These are phyloP conservation scores for Acrocalymma vagum DNA, from an alignment of 2,329 filamentous ascomycete species.

Conservation along the genomic window DNA sequence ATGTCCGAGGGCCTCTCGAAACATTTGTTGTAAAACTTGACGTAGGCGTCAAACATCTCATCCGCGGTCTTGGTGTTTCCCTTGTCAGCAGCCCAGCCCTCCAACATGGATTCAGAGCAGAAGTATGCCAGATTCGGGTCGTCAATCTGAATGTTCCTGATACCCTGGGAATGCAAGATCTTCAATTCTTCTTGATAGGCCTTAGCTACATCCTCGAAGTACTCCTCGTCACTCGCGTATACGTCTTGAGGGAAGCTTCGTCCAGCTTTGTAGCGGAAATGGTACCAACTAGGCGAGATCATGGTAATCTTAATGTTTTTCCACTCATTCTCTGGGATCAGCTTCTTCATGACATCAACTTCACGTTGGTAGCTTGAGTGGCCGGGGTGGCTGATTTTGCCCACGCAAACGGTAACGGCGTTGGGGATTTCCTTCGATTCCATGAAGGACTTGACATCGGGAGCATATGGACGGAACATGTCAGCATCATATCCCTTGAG, in stretches of 20 bases:
- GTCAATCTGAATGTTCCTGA: slow-evolving; percentile 59
- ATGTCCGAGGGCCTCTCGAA: slow-evolving; percentile 71
- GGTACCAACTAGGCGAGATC: slow-evolving; percentile 74
- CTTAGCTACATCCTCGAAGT: slow-evolving; percentile 56
- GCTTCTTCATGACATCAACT: slow-evolving; percentile 66
- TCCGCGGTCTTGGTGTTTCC: slow-evolving; percentile 74
- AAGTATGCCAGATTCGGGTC: slow-evolving; percentile 58
- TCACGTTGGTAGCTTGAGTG: slow-evolving; percentile 65
- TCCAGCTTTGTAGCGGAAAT: slow-evolving; percentile 68
- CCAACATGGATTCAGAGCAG: slow-evolving; percentile 47
- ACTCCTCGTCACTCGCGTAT: slow-evolving; percentile 57
- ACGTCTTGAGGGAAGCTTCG: slow-evolving; percentile 55
- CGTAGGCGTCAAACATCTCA: slow-evolving; percentile 77
- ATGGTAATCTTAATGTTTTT: slow-evolving; percentile 75
- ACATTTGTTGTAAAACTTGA: slow-evolving; percentile 78
- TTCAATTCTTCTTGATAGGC: slow-evolving; percentile 58
- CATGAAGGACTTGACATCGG: slow-evolving; percentile 69
- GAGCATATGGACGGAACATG: slow-evolving; percentile 67
- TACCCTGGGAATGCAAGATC: slow-evolving; percentile 54
- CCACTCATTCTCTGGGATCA: slow-evolving; percentile 67
- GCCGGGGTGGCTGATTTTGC: slow-evolving; percentile 66
- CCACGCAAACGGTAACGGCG: slow-evolving; percentile 64
- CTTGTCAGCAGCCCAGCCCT: slow-evolving; percentile 63
- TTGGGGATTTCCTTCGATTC: slow-evolving; percentile 64
- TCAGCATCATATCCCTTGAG: slow-evolving; percentile 58